Base-by-base conservation (phyloP, 768 basidiomycete genomes). In the Phlebiopsis flavidoalba region DNA sequence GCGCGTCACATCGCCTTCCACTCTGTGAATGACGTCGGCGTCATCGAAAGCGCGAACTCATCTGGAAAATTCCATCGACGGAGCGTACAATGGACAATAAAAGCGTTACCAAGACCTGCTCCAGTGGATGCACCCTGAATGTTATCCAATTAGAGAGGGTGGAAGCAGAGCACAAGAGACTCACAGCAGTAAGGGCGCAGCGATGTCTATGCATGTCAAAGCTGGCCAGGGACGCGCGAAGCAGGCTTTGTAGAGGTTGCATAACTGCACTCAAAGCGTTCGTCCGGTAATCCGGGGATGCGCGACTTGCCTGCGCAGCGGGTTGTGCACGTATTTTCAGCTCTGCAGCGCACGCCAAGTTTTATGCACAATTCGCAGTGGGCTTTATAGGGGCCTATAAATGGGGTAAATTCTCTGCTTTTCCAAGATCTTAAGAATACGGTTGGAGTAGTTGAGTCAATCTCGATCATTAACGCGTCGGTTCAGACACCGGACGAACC, bases 41-140 rank as follows among this genome's bases (percentile, higher is more conserved):
- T 99, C 97, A 70, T 98, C 97, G 72, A 99, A 99, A 5, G 96
- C 95, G 55, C 97, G 91, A 59, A 98, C 87, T n/a, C 63, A 98
- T 88, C 73, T 98, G 97, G 81, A 98, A 99, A 70, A 99, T 99
- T 68, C 97, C 97, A 71, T 99, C 97, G 62, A 98, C 96, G 10
- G 97, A 93, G 60, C 97, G 90, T 47, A 99, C 95, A 72, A 98
- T 94, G 11, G 95, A 95, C 72, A 99, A 77, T 81, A n/a, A 99
- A 99, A 26, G 95, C 86, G 72, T 99, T 99, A 46, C 97, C 97
- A 45, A 99, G 87, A 70, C 97, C 97, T 50, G 93, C 97, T 66
- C 97, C 97, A 35, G 95, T 98, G 11, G 96, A 98, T 1, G 97
- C 97, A 60, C 97, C 96, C 85, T 92, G 55, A 59, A 53, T 46